Percentiles rank a stretch among this genome's conserved stretches.
These are phyloP conservation scores for Trichoderma sp. DNA, from an alignment of 2,329 filamentous ascomycete genomes.

Conservation along the genomic window DNA sequence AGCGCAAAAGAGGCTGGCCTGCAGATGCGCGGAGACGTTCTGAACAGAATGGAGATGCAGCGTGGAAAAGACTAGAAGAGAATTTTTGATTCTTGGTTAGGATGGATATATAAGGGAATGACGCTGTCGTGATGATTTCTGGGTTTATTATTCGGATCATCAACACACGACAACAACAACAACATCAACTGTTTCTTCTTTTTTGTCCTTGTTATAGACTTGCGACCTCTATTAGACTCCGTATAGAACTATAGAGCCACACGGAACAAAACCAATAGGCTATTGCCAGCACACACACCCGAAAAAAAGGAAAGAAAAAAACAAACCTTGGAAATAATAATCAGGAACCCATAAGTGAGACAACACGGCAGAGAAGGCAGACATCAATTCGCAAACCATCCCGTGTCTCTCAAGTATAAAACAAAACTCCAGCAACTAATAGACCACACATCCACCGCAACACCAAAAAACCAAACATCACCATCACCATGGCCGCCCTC, in stretches of 20 bases:
- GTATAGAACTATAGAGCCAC: background rate
- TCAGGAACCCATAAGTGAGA: background rate
- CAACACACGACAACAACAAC: background rate
- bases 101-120: background rate
- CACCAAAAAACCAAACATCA: background rate
- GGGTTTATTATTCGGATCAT: background rate
- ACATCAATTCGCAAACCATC: background rate
- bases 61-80: background rate
- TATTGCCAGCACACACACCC: background rate
- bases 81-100: background rate
- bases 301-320: background rate
- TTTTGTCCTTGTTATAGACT: background rate
- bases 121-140: background rate
- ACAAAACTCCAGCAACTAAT: background rate
- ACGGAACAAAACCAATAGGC: background rate
- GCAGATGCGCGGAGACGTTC: slow-evolving; percentile 8
- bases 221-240: background rate
- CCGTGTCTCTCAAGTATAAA: background rate
- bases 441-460: background rate
- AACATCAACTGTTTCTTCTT: background rate
- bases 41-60: background rate
- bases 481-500: slow-evolving; percentile 48
- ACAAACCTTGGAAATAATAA: background rate
- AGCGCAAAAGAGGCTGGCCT: background rate
- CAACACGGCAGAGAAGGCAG: background rate